These are phyloP conservation scores for Bruguiera hainesii DNA, from an alignment of 441 rosid genomes.

Conservation along the genomic window DNA sequence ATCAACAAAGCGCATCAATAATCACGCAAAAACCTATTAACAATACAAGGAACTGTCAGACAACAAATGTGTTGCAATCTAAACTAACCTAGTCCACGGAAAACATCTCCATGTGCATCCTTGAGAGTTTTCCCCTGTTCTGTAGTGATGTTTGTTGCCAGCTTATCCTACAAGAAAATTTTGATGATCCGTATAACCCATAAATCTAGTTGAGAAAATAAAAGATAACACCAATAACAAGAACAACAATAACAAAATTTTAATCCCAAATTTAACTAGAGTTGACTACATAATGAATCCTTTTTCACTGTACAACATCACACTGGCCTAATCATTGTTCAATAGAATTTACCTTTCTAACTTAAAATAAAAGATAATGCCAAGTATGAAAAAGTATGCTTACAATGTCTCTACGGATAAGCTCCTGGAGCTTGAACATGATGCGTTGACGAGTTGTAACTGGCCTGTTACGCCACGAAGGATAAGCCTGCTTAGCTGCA, in stretches of 20 bases:
- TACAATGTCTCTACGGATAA: slow-evolving; percentile 81
- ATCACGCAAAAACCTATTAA: not conserved
- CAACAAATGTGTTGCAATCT: slow-evolving; percentile 9
- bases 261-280: too few relatives aligned
- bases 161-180: slow-evolving; percentile 61
- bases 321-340: too few relatives aligned
- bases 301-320: too few relatives aligned
- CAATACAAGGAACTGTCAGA: slow-evolving; percentile 3
- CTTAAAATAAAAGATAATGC: too few relatives aligned
- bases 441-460: slow-evolving; percentile 77
- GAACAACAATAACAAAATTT: not conserved
- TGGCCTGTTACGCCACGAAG: slow-evolving; percentile 81
- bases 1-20: not conserved
- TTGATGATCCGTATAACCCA: not conserved
- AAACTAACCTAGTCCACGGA: slow-evolving; percentile 79
- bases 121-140: slow-evolving; percentile 96
- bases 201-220: slow-evolving; percentile 8
- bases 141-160: slow-evolving; percentile 73
- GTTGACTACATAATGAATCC: too few relatives aligned
- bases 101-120: slow-evolving; percentile 93
- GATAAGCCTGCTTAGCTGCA: slow-evolving; percentile 81
- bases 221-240: not conserved
- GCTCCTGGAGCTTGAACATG: slow-evolving; percentile 91
- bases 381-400: slow-evolving; percentile 1
- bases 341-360: too few relatives aligned